Percentiles rank a stretch among this genome's conserved stretches.
Conservation (phyloP, 192 early-diverging fungal species). For the Dissophora globulifera region DNA sequence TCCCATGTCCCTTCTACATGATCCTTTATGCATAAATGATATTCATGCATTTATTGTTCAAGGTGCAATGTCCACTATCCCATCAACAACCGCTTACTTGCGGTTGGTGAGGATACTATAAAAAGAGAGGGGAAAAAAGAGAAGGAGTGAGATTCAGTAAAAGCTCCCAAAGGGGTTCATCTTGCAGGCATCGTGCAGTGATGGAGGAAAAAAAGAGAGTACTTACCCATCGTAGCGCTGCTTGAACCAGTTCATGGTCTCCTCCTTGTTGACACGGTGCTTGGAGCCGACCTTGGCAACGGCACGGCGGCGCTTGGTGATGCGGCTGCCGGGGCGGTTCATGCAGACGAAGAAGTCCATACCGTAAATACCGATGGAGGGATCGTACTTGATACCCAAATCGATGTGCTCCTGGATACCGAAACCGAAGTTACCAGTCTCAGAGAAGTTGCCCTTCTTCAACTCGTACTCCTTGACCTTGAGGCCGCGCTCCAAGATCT, state of each 20-base stretch:
- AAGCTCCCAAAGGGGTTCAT: too few species aligned
- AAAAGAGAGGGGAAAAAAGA: neutral
- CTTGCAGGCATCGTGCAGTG: too few species aligned
- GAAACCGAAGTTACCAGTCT: constrained; percentile 99
- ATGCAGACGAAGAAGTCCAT: constrained; percentile 99
- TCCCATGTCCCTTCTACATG: too few species aligned
- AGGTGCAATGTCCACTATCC: constrained; percentile 44
- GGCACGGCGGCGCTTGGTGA: constrained; percentile 92
- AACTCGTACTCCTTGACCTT: constrained; percentile 99
- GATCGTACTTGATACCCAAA: constrained; percentile 99
- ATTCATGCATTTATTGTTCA: constrained; percentile 44
- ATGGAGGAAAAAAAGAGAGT: neutral
- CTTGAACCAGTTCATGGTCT: constrained; percentile 99
- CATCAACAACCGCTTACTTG: constrained; percentile 18
- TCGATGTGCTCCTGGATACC: constrained; percentile 99
- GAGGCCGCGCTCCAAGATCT: constrained; percentile 99
- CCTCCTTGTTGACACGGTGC: constrained; percentile 95
- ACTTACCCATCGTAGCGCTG: constrained; percentile 76
- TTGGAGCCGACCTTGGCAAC: constrained; percentile 84
- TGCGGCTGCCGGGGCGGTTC: constrained; percentile 97
- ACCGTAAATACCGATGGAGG: constrained; percentile 86
- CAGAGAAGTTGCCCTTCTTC: constrained; percentile 93
- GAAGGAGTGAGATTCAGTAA: too few species aligned
- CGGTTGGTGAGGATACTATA: constrained; percentile 32
- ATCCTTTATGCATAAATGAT: too few species aligned